These are phyloP conservation scores for Diaporthe caulivora DNA, from an alignment of 2,329 filamentous ascomycete species.

Conservation along the genomic window DNA sequence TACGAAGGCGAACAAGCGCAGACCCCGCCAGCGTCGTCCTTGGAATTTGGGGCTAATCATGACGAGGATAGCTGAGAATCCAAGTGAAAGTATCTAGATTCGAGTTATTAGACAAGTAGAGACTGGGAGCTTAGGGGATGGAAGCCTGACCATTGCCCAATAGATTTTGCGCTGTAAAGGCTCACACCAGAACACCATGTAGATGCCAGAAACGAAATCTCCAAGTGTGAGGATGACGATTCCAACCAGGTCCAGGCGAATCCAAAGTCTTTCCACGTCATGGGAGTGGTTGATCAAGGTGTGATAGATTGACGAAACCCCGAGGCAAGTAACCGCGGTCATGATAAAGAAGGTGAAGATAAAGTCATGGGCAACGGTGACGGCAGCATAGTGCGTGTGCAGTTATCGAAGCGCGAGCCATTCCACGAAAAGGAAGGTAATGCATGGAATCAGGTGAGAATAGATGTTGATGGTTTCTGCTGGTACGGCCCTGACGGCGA, in stretches of 20 bases:
- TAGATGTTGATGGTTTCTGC: too few species aligned
- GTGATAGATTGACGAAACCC: background rate
- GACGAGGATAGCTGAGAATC: too few species aligned
- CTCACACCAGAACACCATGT: background rate
- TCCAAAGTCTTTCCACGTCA: background rate
- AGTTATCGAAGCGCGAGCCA: background rate
- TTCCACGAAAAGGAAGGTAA: background rate
- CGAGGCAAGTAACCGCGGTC: background rate
- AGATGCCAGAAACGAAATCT: background rate
- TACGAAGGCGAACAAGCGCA: too few species aligned
- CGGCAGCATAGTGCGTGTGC: background rate
- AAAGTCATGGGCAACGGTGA: background rate
- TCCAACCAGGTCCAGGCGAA: background rate
- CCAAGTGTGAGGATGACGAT: background rate
- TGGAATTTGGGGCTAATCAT: too few species aligned
- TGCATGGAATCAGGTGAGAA: too few species aligned
- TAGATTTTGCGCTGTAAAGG: background rate
- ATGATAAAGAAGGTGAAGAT: background rate
- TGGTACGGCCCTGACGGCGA: too few species aligned
- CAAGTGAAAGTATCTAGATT: too few species aligned
- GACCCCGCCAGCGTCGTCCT: too few species aligned
- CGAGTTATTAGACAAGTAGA: too few species aligned
- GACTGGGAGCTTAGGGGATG: too few species aligned
- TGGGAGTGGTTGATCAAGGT: background rate
- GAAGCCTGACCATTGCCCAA: background rate